phyloP scores from a whole-genome alignment of 1,284 basidiomycete genomes.

The Porogramme epimiltina region DNA sequence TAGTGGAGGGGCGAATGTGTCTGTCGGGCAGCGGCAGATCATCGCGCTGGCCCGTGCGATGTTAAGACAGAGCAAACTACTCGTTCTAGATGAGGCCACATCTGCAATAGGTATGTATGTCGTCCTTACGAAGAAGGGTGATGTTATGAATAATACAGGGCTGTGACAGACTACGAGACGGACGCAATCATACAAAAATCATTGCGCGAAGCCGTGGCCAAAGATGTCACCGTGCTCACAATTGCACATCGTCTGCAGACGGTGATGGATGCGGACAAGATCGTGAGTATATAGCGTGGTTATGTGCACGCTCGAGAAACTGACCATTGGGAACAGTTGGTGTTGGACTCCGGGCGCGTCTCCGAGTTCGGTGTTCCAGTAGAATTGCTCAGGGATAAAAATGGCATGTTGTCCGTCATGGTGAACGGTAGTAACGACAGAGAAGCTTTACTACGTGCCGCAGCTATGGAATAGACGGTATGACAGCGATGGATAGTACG shows the following conservation, averaged over 20 bases:
- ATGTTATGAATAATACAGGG: no score
- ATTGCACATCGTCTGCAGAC: slow-evolving; percentile 70
- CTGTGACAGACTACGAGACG: slow-evolving; percentile 22
- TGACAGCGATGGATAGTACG: no score
- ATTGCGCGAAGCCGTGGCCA: slow-evolving; percentile 48
- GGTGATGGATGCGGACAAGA: slow-evolving; percentile 53
- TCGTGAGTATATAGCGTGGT: slow-evolving; percentile 12
- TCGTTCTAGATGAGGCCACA: slow-evolving; percentile 46
- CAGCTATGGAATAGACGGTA: background rate
- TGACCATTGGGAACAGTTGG: slow-evolving; percentile 32
- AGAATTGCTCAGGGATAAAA: slow-evolving; percentile 52
- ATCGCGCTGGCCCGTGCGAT: slow-evolving; percentile 39
- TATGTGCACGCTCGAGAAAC: no score
- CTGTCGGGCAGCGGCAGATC: slow-evolving; percentile 41
- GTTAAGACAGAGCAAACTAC: slow-evolving; percentile 33
- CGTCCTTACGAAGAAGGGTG: no score
- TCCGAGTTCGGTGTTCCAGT: slow-evolving; percentile 61
- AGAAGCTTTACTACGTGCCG: slow-evolving; percentile 32
- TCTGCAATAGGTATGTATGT: slow-evolving; percentile 61
- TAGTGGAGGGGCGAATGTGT: slow-evolving; percentile 40
- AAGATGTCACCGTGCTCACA: slow-evolving; percentile 59
- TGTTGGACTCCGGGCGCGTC: slow-evolving; percentile 38
- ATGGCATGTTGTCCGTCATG: slow-evolving; percentile 53
- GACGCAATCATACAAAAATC: slow-evolving; percentile 40
- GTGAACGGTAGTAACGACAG: slow-evolving; percentile 62